Evolutionary conservation across 352 stramenopile genomes (phyloP), one percentile per base, ranked within the genome.

Genomic region (Phytophthora parvispora): DNA sequence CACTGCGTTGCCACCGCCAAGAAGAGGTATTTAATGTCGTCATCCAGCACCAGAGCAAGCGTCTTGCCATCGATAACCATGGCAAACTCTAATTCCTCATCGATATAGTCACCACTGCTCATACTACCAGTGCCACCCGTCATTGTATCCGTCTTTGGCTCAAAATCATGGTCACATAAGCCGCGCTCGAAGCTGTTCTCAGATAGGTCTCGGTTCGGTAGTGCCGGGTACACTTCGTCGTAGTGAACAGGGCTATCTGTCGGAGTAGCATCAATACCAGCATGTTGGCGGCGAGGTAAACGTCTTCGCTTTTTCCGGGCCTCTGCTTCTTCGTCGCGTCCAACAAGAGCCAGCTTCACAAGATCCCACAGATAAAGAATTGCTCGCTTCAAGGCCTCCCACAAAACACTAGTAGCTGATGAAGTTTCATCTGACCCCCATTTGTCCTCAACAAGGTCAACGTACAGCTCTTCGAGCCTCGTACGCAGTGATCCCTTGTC

Each of bases 1-100:
- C 90, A 97, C 64, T 96, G 86, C 1, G 87, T 95, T 24, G 90
- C 87, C 15, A 97, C 89, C 12, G 94, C 84, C 75, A 96, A 68
- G 51, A 97, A 96, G 4, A 96, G 70, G 42, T 97, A 96, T 64
- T 97, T 96, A 56, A 96, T 95, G 64, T 97, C 90, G 71, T 96
- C 86, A 58, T 95, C 89, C 31, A 97, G 73, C 31, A 95, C 79
- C 25, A 97, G 66, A 20, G 87, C 84, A 3, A 96, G 73, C 15
- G 90, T 96, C 60, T 93, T 94, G 10, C 90, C 90, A 60, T 97
- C 90, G 54, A 97, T 97, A n/a, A 97, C 90, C 89, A 97, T 95
- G 15, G 89, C 90, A 59, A 95, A 96, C 55, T 96, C 90, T 20
- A 97, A 52, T 9, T 95, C 85, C 25, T 95, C 89, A 20, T 95